Evolutionary conservation across 768 basidiomycete genomes (phyloP), one percentile per base, ranked within the genome.

Genomic region (Cyathus striatus): DNA sequence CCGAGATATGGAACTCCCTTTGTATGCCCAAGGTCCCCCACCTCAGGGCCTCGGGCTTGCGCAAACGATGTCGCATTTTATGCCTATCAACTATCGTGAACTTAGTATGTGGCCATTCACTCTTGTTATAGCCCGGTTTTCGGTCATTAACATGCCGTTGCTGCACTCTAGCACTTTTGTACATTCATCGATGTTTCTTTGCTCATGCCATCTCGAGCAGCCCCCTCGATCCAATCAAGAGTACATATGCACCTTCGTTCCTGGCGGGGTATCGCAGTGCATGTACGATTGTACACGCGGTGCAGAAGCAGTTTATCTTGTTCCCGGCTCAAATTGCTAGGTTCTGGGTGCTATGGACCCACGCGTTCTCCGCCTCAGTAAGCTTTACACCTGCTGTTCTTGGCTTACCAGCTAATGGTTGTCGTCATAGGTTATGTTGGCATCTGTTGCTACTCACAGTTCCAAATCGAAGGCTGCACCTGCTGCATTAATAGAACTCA

Each of bases 161-260:
- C 18, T 10, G 24, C 33, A 36, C 23, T 42, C 21, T 44, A 86
- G 84, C 81, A n/a, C 66, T 86, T 23, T 62, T 86, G 6, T 85
- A 85, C 54, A 74, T 86, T 39, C 84, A 86, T 56, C 81, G 86
- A 13, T 79, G 81, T 50, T 87, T 83, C 67, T 86, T 88, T 50
- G 81, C 84, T 3, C 80, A 85, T 54, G 86, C 84, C 3, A 70
- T 88, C 25, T 69, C 72, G 18, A 83, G 75, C 40, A 74, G 75
- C 45, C 78, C 86, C 4, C 59, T 62, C 4, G 78, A 87, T 58
- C 86, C 86, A 18, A 76, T 88, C 59, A 77, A 75, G 57, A 82
- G 79, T 49, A 76, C 68, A 43, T 85, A 79, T 50, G 80, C 78
- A 5, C 76, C 79, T 3, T 81, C 81, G 3, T 83, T 84, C 59